Percentiles rank a stretch among this genome's conserved stretches.
Conservation (phyloP, 139 green algal genomes). For the Closterium sp. region DNA sequence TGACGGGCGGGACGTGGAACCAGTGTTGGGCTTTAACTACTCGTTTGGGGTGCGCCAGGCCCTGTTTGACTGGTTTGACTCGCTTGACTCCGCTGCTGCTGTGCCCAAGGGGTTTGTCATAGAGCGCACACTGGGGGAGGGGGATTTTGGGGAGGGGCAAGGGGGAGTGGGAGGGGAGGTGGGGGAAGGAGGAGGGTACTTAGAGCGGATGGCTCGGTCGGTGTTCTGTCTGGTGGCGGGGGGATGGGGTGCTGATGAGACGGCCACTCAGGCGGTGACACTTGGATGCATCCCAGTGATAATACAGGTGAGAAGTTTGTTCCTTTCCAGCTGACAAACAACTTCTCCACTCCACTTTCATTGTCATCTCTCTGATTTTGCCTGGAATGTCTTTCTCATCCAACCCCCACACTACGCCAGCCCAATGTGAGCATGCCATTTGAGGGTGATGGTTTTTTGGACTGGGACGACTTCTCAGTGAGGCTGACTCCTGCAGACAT, state of each 20-base stretch:
- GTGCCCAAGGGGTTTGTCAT: background rate
- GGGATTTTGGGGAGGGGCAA: background rate
- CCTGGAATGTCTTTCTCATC: background rate
- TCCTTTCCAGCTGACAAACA: background rate
- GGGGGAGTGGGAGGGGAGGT: background rate
- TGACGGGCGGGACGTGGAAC: background rate
- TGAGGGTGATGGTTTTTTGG: background rate
- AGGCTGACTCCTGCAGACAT: background rate
- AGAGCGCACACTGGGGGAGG: slow-evolving; percentile 9
- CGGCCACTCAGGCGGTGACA: slow-evolving; percentile 7
- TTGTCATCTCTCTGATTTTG: background rate
- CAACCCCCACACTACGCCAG: background rate
- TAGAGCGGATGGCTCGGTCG: slow-evolving; percentile 18
- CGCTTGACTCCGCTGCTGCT: background rate
- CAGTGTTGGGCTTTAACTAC: background rate
- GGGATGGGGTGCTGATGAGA: slow-evolving; percentile 41
- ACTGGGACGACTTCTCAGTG: slow-evolving; percentile 13
- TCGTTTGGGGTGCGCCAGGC: slow-evolving; percentile 54
- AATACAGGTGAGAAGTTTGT: slow-evolving; percentile 17
- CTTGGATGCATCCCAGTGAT: slow-evolving; percentile 60
- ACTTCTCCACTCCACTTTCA: background rate
- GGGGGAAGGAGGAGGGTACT: background rate
- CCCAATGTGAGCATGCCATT: slow-evolving; percentile 26
- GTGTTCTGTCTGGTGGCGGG: slow-evolving; percentile 51
- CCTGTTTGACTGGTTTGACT: slow-evolving; percentile 45